These are phyloP conservation scores for Dryadomyces quercus-mongolicae DNA, from an alignment of 2,329 filamentous ascomycete genomes.

Conservation along the genomic window DNA sequence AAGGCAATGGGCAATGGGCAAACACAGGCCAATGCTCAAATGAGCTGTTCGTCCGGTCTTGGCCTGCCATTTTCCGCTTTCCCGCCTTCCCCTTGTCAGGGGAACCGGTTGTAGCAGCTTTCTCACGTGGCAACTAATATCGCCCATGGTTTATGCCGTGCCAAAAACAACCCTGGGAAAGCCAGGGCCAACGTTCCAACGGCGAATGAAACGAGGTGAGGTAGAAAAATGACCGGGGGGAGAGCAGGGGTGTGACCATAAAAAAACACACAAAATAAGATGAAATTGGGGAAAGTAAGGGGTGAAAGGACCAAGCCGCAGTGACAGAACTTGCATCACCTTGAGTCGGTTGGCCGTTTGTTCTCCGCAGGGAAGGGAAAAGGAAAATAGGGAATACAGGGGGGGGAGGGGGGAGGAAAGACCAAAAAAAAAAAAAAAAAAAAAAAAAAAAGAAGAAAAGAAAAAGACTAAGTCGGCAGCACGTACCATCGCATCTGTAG, in stretches of 20 bases:
- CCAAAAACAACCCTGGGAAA: neutral
- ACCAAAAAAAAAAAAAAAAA: neutral
- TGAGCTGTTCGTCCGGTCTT: too few species aligned
- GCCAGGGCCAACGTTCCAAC: neutral
- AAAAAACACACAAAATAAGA: neutral
- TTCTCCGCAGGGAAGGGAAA: too few species aligned
- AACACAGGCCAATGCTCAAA: too few species aligned
- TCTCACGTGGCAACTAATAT: neutral
- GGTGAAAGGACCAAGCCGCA: neutral
- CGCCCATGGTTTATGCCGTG: neutral
- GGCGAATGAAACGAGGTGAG: neutral
- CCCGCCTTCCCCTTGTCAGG: neutral
- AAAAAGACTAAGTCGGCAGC: constrained; percentile 5
- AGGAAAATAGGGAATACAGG: neutral
- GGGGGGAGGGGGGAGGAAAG: neutral
- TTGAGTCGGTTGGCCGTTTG: neutral
- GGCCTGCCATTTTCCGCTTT: neutral
- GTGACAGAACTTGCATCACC: neutral
- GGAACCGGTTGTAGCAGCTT: neutral
- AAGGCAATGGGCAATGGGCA: neutral
- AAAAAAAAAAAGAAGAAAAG: neutral
- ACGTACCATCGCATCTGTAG: constrained; percentile 53
- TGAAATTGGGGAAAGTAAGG: neutral
- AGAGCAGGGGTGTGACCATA: neutral
- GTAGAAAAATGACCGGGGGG: neutral